Evolutionary conservation across 1,284 basidiomycete species (phyloP), one percentile per base, ranked within the genome.

Genomic region (Austroboletus niveus): DNA sequence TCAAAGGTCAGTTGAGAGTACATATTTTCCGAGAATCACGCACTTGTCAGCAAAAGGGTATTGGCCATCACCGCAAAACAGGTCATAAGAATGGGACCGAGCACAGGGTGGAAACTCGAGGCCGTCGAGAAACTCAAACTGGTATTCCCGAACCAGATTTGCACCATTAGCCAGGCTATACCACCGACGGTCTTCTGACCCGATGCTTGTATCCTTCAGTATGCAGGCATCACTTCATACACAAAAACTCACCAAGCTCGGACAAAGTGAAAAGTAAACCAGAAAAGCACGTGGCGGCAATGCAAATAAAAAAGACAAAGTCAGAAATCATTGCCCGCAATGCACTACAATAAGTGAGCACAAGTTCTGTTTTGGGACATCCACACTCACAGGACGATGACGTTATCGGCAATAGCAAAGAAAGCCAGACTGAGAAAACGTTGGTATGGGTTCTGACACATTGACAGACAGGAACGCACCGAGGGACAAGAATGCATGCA

Each of bases 51-150:
- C 27, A 93, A 72, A 39, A 94, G 75, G 0, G 91, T 93, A 60
- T 88, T 91, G 1, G 85, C 85, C 43, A 93, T 65, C 0, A 87
- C 90, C 50, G 93, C 91, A 66, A 94, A 98, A 15, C 79, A 73
- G 11, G 85, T 88, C 81, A 96, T 91, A 47, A 96, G 74, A 48
- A 94, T 82, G 0, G 93, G 92, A 1, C 93, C 93, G 55, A 90
- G 86, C 6, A 91, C 55, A 2, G 88, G 89, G 65, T 95, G 92
- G 69, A 94, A 94, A 52, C 82, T 87, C 48, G 78, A 75, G 11
- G 86, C 88, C 65, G 66, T 81, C 22, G 61, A 74, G 61, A 89
- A 90, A 56, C 84, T 87, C 20, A 91, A 72, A 60, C 78, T 87
- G 2, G 84, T 87, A 61, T 87, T 89, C 2, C 88, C 92, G 57